Base-by-base conservation (phyloP, 306 rosid genomes). In the Cercis canadensis region DNA sequence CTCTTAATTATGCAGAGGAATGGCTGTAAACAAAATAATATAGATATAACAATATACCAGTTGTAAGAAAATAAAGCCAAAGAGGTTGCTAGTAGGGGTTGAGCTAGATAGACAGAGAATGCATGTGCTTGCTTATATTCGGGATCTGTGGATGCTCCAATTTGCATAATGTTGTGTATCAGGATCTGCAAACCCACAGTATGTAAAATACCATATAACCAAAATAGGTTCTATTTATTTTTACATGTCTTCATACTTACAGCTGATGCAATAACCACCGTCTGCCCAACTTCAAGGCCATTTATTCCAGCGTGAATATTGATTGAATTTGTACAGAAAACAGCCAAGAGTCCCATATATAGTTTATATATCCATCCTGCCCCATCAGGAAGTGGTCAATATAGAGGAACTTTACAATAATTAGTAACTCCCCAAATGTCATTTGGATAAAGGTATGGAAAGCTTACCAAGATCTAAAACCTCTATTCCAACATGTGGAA, bases 281-380 rank as follows among this genome's bases (percentile, higher is more conserved):
- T 94, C 81, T 90, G 96, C 50, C 99, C 98, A 79, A 87, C 97
- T 87, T 90, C 90, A 50, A 90, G 93, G 41, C 96, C 98, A 57
- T 87, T 90, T 70, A 90, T 11, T 61, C 99, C 97, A 76, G 99
- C 99, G 73, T 94, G 99, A 49, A 94, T 94, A 70, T 88, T 87
- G 69, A 94, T 89, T 39, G 97, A 94, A 81, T 94, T 94, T 76
- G 99, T 94, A 81, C 99, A 94, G 74, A 94, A 94, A 79, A 94
- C 92, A 4, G 96, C 96, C 88, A 94, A 73, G 65, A 94, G 94
- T 41, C 96, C 92, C 99, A 94, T 91, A 72, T 94, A 94, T 53
- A 91, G 78, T 86, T 94, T 94, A 71, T 94, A 94, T 9, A 94
- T 76, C 92, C 96, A 87, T 68, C 99, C 99, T 94, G 85, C 55